phyloP scores from a whole-genome alignment of 2,329 filamentous ascomycete genomes.

The Ascochyta viciae-villosae region DNA sequence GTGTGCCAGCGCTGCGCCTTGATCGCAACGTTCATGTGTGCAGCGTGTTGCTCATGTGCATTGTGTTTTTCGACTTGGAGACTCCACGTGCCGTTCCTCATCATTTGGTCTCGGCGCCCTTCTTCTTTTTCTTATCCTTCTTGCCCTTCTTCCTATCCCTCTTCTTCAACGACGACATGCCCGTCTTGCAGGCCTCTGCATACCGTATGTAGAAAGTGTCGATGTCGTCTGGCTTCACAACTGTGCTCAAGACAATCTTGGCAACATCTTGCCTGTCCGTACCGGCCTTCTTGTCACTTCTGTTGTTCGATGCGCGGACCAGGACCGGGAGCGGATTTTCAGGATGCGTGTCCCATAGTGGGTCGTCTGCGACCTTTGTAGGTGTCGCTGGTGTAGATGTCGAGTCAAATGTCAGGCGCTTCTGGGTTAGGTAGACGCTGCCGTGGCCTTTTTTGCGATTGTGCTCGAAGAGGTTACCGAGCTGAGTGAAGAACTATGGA shows the following conservation, averaged over 20 bases:
- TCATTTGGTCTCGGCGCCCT: constrained; percentile 43
- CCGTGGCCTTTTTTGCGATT: constrained; percentile 75
- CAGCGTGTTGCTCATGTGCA: neutral
- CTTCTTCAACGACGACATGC: constrained; percentile 91
- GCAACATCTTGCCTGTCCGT: constrained; percentile 55
- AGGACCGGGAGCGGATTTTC: constrained; percentile 72
- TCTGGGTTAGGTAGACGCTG: constrained; percentile 77
- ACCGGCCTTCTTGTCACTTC: constrained; percentile 55
- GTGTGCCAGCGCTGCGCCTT: neutral
- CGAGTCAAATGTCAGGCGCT: constrained; percentile 63
- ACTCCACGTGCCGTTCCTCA: neutral
- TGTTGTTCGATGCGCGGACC: constrained; percentile 84
- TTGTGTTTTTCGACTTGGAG: neutral
- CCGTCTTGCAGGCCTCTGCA: constrained; percentile 87
- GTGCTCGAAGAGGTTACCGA: constrained; percentile 71
- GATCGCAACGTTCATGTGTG: neutral
- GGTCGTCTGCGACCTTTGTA: constrained; percentile 55
- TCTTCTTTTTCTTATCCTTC: constrained; percentile 76
- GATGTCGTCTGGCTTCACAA: constrained; percentile 77
- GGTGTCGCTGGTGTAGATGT: constrained; percentile 45
- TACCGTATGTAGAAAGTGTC: constrained; percentile 85
- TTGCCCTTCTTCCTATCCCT: constrained; percentile 87
- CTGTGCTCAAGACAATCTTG: constrained; percentile 79
- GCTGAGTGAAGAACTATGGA: constrained; percentile 73
- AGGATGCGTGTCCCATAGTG: constrained; percentile 67